A percentile compares a stretch with the other conserved stretches of the same genome.
Conservation (phyloP, 495 filamentous ascomycete species). For the Hypoxylon cercidicola region DNA sequence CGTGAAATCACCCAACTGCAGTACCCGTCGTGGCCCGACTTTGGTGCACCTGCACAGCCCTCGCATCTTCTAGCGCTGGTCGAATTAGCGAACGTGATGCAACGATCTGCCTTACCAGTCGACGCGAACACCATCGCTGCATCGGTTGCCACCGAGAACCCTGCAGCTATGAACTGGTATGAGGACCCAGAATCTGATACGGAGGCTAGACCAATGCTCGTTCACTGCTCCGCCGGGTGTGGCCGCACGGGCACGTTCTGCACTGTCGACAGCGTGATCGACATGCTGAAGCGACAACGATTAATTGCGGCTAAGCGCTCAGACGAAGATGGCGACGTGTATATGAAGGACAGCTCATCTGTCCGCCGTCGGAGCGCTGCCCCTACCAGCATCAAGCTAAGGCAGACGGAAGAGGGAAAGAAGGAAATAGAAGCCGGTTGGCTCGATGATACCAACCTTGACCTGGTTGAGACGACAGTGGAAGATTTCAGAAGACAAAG, state of each 20-base stretch:
- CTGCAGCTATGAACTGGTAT: constrained; percentile 47
- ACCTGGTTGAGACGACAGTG: constrained; percentile 86
- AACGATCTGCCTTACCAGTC: constrained; percentile 54
- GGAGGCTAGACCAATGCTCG: constrained; percentile 75
- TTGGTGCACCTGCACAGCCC: constrained; percentile 91
- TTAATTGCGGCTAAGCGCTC: constrained; percentile 42
- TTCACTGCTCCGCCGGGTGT: constrained; percentile 96
- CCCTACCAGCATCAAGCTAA: constrained; percentile 1
- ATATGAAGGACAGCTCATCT: constrained; percentile 46
- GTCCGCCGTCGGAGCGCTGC: constrained; percentile 9
- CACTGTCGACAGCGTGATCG: constrained; percentile 92
- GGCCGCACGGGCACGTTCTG: constrained; percentile 96
- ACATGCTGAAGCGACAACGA: constrained; percentile 88
- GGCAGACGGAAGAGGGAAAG: neutral
- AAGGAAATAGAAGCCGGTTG: constrained; percentile 52
- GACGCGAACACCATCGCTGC: constrained; percentile 45
- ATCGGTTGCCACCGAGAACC: constrained; percentile 44
- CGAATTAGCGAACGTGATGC: constrained; percentile 79
- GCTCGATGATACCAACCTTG: constrained; percentile 66
- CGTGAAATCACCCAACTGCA: constrained; percentile 96
- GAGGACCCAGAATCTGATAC: constrained; percentile 66
- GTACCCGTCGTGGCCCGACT: constrained; percentile 95
- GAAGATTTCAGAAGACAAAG: constrained; percentile 89
- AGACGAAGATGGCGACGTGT: constrained; percentile 57
- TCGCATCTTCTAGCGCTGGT: constrained; percentile 85